Evolutionary conservation across 2,329 filamentous ascomycete species (phyloP).

Genomic region (Nemania sp.): DNA sequence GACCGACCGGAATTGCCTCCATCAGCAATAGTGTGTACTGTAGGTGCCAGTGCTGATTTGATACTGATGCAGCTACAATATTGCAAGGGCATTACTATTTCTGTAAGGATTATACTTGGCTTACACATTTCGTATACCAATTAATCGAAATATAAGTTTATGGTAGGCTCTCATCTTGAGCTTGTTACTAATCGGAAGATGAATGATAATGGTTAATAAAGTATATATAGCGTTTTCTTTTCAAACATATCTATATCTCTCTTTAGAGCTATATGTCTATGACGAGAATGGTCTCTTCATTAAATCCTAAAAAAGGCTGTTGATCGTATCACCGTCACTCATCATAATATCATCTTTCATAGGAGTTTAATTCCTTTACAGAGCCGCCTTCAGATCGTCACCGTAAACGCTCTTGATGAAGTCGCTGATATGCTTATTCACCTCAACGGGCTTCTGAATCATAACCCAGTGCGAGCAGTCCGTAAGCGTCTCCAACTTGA

Average conservation of each 20-base stretch:
- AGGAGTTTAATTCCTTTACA: slow-evolving; percentile 47
- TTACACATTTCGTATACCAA: not conserved
- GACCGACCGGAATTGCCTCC: not conserved
- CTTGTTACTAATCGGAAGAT: not conserved
- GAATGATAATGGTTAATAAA: not conserved
- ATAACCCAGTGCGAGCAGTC: slow-evolving; percentile 84
- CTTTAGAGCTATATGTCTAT: not conserved
- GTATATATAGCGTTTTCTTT: not conserved
- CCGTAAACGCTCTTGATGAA: slow-evolving; percentile 72
- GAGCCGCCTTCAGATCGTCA: slow-evolving; percentile 52
- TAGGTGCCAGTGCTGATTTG: too few species aligned
- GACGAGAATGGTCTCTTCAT: not conserved
- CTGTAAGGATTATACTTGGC: not conserved
- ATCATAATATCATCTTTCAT: not conserved
- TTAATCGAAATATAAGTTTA: too few species aligned
- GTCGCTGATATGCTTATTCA: slow-evolving; percentile 75
- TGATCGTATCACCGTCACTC: not conserved
- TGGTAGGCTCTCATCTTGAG: too few species aligned
- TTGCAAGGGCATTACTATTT: not conserved
- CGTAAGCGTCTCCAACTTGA: slow-evolving; percentile 68
- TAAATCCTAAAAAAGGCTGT: not conserved
- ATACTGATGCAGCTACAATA: not conserved
- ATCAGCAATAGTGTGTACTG: slow-evolving; percentile 1
- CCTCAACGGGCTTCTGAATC: slow-evolving; percentile 75
- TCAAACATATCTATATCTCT: not conserved